Base-by-base conservation (phyloP, 345 rosid genomes). In the Passiflora organensis region DNA sequence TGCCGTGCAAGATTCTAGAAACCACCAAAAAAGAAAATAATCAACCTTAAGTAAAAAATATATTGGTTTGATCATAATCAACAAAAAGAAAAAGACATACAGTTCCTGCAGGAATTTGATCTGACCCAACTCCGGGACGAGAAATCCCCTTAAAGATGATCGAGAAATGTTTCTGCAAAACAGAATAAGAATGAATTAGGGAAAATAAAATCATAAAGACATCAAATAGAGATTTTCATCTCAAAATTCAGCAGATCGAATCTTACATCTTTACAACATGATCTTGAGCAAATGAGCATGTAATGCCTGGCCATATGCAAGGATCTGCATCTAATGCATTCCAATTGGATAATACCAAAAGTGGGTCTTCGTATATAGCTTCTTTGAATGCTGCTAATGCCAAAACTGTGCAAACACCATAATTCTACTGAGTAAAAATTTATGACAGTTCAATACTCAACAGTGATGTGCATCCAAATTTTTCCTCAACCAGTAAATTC, bases 301-400 rank as follows among this genome's bases (percentile, higher is more conserved):
- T 53, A 69, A 94, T 32, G 63, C 96, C 96, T 18, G 54, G 44
- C 99, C 97, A 94, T 58, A 66, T 76, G 69, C 99, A 94, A 50
- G 95, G 97, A 89, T 85, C 82, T 56, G 79, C 81, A 76, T 79
- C 85, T 48, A 82, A 74, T 51, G 74, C 71, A 74, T 89, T 80
- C 97, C 97, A 94, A 68, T 75, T 84, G 47, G 95, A 80, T 67
- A 87, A 74, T 72, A 83, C 84, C 69, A 72, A 52, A 49, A 55
- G 69, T 20, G 97, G 99, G 76, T 94, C 99, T 61, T 89, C 97
- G 65, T 72, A 85, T 63, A 87, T 78, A 41, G 84, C 88, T 77
- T 89, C 95, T 81, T 83, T 89, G 72, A 94, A 87, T 60, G 84
- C 64, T 18, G 53, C 72, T 19, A 94, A 87, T 6, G 90, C 93